Evolutionary conservation across 208 protist species (phyloP).

Genomic region (Acanthamoeba lugdunensis): DNA sequence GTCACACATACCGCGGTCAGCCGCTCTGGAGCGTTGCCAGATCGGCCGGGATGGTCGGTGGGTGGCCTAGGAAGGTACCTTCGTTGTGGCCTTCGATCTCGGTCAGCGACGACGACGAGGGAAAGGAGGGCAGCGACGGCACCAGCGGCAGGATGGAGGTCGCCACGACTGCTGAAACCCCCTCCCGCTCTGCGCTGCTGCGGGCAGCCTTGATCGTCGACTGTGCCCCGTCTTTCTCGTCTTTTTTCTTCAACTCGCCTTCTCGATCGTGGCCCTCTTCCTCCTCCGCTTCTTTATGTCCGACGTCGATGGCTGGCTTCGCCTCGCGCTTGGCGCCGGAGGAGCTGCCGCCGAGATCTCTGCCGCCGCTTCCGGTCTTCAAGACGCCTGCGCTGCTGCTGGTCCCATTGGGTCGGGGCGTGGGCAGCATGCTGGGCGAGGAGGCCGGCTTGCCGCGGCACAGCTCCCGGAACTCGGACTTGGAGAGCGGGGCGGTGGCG

Average conservation of each 20-base stretch:
- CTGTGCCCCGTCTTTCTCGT: neutral
- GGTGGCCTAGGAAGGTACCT: neutral
- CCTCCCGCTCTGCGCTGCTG: neutral
- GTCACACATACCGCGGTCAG: no score
- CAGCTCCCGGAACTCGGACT: neutral
- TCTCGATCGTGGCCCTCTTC: neutral
- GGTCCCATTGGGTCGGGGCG: neutral
- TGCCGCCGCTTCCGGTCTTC: neutral
- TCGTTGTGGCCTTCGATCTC: slow-evolving; percentile 8
- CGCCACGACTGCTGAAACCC: neutral
- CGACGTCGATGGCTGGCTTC: neutral
- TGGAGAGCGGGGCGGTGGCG: neutral
- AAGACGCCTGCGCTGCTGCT: neutral
- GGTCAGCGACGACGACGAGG: slow-evolving; percentile 23
- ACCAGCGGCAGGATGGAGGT: neutral
- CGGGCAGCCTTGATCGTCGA: neutral
- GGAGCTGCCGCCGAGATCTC: neutral
- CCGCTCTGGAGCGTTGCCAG: no score
- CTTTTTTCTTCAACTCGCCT: no score
- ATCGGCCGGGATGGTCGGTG: no score
- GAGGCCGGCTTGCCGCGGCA: neutral
- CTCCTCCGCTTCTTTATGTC: neutral
- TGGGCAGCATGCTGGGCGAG: neutral
- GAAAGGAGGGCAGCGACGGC: slow-evolving; percentile 3
- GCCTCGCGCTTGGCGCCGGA: neutral